Percentiles rank a stretch among this genome's conserved stretches.
Conservation (phyloP, 148 eudicot species). For the Suaeda aralocaspica region DNA sequence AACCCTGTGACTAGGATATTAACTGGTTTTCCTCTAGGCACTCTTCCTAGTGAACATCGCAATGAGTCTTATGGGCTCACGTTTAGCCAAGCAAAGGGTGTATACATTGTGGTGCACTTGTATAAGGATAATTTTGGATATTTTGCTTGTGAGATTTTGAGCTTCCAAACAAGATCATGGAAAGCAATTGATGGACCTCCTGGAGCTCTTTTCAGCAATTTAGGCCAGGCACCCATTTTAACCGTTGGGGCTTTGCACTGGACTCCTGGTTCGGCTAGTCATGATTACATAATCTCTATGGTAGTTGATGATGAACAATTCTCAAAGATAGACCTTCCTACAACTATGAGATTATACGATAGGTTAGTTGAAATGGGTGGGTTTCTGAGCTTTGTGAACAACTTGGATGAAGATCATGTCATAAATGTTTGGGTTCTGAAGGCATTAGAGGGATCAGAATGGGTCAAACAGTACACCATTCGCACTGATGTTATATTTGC, state of each 20-base stretch:
- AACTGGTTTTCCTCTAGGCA: constrained; percentile 34
- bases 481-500: constrained; percentile 11
- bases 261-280: constrained; percentile 10
- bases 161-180: constrained; percentile 32
- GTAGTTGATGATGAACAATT: constrained; percentile 34
- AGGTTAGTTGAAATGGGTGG: constrained; percentile 42
- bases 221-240: constrained; percentile 21
- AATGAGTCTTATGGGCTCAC: constrained; percentile 36
- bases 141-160: constrained; percentile 36
- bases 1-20: constrained; percentile 35
- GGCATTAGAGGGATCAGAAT: constrained; percentile 22
- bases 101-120: constrained; percentile 42
- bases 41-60: constrained; percentile 3
- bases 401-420: constrained; percentile 10
- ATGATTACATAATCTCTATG: constrained; percentile 27
- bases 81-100: constrained; percentile 27
- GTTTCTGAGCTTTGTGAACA: constrained; percentile 28
- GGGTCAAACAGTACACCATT: constrained; percentile 39
- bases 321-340: constrained; percentile 25
- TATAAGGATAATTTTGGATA: constrained; percentile 22
- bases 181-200: constrained; percentile 34
- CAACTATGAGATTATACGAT: background rate
- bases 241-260: constrained; percentile 39
- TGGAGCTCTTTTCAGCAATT: background rate
- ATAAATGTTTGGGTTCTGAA: constrained; percentile 41